Evolutionary conservation across 2,329 filamentous ascomycete species (phyloP).

Genomic region (Huntiella omanensis): DNA sequence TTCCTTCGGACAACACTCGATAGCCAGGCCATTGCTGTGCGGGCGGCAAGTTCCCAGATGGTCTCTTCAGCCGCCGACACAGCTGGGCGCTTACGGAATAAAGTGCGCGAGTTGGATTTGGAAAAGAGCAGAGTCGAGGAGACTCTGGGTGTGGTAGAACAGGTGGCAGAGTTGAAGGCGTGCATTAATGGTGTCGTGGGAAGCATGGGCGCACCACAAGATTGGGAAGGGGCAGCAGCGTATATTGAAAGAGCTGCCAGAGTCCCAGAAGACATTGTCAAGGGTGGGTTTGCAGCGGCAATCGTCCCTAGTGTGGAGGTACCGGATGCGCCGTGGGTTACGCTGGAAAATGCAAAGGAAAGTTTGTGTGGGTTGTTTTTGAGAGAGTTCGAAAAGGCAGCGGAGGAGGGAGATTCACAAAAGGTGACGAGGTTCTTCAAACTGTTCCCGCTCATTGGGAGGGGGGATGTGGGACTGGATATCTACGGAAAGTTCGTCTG

Average conservation of each 20-base stretch:
- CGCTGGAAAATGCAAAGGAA: constrained; percentile 71
- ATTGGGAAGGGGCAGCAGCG: constrained; percentile 91
- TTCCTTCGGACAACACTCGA: constrained; percentile 75
- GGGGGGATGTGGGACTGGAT: constrained; percentile 75
- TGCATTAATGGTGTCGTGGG: constrained; percentile 88
- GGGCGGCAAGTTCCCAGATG: constrained; percentile 77
- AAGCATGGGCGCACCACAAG: constrained; percentile 92
- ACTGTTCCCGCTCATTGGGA: constrained; percentile 81
- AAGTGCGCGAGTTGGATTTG: constrained; percentile 71
- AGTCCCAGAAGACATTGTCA: constrained; percentile 61
- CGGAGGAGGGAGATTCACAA: constrained; percentile 66
- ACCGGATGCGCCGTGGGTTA: constrained; percentile 74
- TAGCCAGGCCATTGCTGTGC: constrained; percentile 65
- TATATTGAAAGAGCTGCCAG: constrained; percentile 72
- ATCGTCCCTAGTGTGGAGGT: constrained; percentile 94
- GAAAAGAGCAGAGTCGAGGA: constrained; percentile 85
- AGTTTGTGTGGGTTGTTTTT: constrained; percentile 80
- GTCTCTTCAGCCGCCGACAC: constrained; percentile 71
- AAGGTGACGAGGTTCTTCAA: constrained; percentile 96
- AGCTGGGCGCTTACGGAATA: constrained; percentile 65
- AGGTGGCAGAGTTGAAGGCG: constrained; percentile 90
- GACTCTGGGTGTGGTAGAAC: constrained; percentile 80
- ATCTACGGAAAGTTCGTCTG: constrained; percentile 94
- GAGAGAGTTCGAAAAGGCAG: constrained; percentile 85
- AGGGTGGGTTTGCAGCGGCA: constrained; percentile 71